Conservation (phyloP, 208 protist species). For the Leishmania arabica region DNA sequence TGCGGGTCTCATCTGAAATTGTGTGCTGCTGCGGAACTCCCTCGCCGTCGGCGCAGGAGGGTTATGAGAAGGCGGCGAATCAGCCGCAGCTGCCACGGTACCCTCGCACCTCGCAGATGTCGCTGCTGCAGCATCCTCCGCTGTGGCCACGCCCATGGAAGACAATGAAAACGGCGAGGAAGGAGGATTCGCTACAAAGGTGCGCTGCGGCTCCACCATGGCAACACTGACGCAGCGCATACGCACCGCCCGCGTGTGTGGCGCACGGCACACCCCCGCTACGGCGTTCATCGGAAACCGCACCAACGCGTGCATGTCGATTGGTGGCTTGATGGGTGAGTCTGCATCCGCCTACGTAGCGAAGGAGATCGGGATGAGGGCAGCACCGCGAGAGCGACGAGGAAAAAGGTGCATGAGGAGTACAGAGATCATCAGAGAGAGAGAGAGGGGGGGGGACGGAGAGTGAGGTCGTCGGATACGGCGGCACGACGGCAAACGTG, state of each 20-base stretch:
- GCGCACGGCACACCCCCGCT: neutral
- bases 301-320: neutral
- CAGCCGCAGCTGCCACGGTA: neutral
- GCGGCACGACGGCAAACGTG: neutral
- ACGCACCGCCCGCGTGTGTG: neutral
- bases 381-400: neutral
- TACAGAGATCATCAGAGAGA: neutral
- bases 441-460: neutral
- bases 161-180: neutral
- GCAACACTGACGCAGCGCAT: neutral
- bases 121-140: neutral
- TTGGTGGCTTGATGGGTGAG: neutral
- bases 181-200: neutral
- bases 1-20: constrained; percentile 44
- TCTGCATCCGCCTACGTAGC: neutral
- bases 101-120: neutral
- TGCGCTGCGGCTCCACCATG: neutral
- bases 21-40: constrained; percentile 37
- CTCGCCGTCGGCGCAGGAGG: neutral
- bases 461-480: neutral
- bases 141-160: neutral
- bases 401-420: neutral
- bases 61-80: neutral
- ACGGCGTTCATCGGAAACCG: neutral
- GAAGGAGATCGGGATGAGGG: neutral